Percentiles rank a stretch among this genome's conserved stretches.
phyloP scores from a whole-genome alignment of 2,329 filamentous ascomycete genomes.

The Sporothrix sp. region DNA sequence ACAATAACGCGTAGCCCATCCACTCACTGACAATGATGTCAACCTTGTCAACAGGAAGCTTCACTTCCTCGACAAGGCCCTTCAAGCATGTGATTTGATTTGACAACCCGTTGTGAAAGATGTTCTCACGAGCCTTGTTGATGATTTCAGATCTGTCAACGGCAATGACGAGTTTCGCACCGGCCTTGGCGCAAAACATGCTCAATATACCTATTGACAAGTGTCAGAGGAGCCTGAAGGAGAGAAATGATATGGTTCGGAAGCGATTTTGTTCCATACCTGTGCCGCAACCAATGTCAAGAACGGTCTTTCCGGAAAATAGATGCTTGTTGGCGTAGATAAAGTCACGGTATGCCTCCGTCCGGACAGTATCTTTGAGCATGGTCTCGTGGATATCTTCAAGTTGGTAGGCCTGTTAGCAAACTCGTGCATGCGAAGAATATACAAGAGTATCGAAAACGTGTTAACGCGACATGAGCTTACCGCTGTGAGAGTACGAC shows the following conservation, averaged over 20 bases:
- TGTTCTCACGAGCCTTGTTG: conserved; percentile 72
- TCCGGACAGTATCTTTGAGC: conserved; percentile 83
- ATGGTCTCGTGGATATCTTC: conserved; percentile 88
- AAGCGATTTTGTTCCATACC: conserved; percentile 27
- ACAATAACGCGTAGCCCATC: conserved; percentile 94
- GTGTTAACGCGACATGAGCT: no score
- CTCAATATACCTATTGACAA: conserved; percentile 57
- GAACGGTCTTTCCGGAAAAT: conserved; percentile 75
- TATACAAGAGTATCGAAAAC: background rate
- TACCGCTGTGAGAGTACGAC: conserved; percentile 53
- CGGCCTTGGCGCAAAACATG: conserved; percentile 89
- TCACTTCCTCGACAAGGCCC: conserved; percentile 82
- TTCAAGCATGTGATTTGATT: conserved; percentile 68
- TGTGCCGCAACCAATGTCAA: conserved; percentile 83
- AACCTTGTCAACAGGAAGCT: conserved; percentile 65
- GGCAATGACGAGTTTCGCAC: conserved; percentile 75
- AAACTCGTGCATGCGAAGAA: background rate
- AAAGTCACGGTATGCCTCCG: conserved; percentile 88
- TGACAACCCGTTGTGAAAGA: conserved; percentile 69
- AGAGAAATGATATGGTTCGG: background rate
- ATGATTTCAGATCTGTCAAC: conserved; percentile 92
- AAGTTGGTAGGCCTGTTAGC: background rate
- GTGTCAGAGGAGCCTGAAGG: background rate
- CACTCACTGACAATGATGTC: conserved; percentile 95
- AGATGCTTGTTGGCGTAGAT: conserved; percentile 85